Conservation (phyloP, 495 filamentous ascomycete species). For the Penicillium maclennaniae region DNA sequence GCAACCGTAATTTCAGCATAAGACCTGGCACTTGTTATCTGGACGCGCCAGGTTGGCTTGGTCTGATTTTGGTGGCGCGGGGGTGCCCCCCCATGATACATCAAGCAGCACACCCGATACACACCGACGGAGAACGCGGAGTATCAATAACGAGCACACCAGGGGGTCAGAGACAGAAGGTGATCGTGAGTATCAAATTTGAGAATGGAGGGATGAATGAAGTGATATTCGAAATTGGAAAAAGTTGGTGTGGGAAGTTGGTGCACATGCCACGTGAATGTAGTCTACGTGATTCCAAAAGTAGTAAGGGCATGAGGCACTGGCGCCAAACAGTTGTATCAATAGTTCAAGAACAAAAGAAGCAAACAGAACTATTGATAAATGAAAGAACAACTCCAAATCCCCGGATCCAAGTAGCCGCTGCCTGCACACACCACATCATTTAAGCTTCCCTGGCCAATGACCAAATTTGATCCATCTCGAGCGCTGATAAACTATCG, state of each 20-base stretch:
- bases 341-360: neutral
- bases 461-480: constrained; percentile 13
- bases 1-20: neutral
- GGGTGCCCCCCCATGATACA: neutral
- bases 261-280: neutral
- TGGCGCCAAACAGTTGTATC: neutral
- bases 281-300: neutral
- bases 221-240: neutral
- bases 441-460: constrained; percentile 9
- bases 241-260: neutral
- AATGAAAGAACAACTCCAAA: neutral
- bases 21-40: neutral
- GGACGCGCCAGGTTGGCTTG: neutral
- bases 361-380: neutral
- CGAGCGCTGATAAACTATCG: neutral
- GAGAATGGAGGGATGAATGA: neutral
- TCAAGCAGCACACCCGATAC: neutral
- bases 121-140: neutral
- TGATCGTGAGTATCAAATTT: neutral
- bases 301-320: too few species aligned
- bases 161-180: too few species aligned
- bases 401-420: neutral
- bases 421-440: neutral
- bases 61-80: too few species aligned
- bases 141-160: neutral